phyloP scores from a whole-genome alignment of 1,284 basidiomycete species.

The Phellopilus nigrolimitatus region DNA sequence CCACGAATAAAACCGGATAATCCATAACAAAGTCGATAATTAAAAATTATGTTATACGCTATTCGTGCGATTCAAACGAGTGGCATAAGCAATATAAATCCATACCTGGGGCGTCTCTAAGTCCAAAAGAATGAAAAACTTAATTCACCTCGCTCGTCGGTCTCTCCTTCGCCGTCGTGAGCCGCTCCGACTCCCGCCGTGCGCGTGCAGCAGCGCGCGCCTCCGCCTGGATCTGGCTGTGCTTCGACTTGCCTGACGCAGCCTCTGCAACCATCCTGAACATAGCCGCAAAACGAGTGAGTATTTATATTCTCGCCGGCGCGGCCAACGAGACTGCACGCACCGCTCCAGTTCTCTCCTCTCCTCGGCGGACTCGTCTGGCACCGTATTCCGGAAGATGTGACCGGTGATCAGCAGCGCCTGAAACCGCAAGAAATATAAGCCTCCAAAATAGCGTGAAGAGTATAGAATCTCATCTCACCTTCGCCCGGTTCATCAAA shows the following conservation, averaged over 20 bases:
- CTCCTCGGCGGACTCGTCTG: constrained; percentile 89
- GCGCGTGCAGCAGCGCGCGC: constrained; percentile 26
- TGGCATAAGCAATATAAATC: neutral
- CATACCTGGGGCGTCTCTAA: too few species aligned
- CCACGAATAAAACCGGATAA: too few species aligned
- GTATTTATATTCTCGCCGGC: neutral
- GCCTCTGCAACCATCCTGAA: constrained; percentile 67
- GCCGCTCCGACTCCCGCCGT: constrained; percentile 1
- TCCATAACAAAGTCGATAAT: too few species aligned
- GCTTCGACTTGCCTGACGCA: constrained; percentile 60
- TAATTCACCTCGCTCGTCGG: neutral
- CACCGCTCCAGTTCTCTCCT: constrained; percentile 87
- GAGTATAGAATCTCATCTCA: constrained; percentile 28
- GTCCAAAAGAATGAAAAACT: too few species aligned
- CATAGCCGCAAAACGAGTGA: constrained; percentile 18
- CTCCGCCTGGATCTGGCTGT: constrained; percentile 36
- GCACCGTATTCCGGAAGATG: constrained; percentile 77
- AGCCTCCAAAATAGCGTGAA: too few species aligned
- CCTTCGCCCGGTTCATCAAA: constrained; percentile 79
- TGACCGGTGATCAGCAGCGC: constrained; percentile 80
- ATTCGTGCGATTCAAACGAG: neutral
- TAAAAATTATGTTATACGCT: too few species aligned
- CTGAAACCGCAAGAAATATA: constrained; percentile 33
- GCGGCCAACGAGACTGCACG: constrained; percentile 20
- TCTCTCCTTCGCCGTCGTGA: neutral